Conservation (phyloP, 768 basidiomycete species). For the Suillus decipiens region DNA sequence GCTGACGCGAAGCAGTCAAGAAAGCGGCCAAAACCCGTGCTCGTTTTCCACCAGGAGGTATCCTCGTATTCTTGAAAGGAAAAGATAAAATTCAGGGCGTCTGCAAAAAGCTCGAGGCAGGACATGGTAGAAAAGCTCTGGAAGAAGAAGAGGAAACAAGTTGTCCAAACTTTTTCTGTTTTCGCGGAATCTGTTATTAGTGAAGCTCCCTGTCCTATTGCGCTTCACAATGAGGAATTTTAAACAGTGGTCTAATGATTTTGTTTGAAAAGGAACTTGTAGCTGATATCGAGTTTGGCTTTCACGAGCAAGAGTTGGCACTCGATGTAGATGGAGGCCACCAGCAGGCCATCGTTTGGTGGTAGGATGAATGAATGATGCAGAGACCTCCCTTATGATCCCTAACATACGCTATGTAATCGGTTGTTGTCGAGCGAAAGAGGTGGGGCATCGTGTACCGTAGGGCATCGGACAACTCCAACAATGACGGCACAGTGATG, state of each 20-base stretch:
- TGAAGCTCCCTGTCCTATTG: constrained; percentile 13
- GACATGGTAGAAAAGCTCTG: constrained; percentile 69
- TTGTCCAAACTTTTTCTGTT: constrained; percentile 27
- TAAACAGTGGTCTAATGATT: not conserved
- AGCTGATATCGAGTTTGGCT: constrained; percentile 77
- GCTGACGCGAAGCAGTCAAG: constrained; percentile 86
- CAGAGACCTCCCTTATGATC: constrained; percentile 96
- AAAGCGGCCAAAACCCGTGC: constrained; percentile 93
- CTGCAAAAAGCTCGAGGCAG: constrained; percentile 77
- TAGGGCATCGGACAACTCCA: constrained; percentile 13
- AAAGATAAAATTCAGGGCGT: constrained; percentile 92
- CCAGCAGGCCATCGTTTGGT: constrained; percentile 82
- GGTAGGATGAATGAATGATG: constrained; percentile 94
- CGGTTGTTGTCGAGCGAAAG: constrained; percentile 93
- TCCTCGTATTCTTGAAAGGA: constrained; percentile 92
- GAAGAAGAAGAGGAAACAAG: constrained; percentile 43
- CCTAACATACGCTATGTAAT: constrained; percentile 98
- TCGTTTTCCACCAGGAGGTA: constrained; percentile 90
- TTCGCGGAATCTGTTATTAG: constrained; percentile 28
- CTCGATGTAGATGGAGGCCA: constrained; percentile 68
- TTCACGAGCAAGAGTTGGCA: constrained; percentile 49
- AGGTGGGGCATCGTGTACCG: no score
- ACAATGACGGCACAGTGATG: constrained; percentile 74
- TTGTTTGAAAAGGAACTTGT: constrained; percentile 10
- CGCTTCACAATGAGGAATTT: constrained; percentile 20